phyloP scores from a whole-genome alignment of 2,329 filamentous ascomycete genomes.

The Colletotrichum lentis region DNA sequence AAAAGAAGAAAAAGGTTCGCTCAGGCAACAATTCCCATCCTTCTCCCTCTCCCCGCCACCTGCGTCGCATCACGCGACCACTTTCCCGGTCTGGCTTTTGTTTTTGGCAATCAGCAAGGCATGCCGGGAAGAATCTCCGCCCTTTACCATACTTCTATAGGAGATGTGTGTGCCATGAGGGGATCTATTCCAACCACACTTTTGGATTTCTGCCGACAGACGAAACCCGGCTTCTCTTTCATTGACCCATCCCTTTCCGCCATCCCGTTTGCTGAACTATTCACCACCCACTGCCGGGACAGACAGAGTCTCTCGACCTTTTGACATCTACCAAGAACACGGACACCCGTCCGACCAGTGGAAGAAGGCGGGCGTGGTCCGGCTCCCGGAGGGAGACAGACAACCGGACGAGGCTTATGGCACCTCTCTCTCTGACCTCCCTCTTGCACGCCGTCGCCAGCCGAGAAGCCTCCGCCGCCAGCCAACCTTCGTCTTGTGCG shows the following conservation, averaged over 20 bases:
- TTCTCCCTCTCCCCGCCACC: not conserved
- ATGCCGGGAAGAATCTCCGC: slow-evolving; percentile 2
- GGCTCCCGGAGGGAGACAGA: not conserved
- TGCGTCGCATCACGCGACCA: slow-evolving; percentile 1
- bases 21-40: not conserved
- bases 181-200: not conserved
- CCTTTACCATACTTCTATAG: not conserved
- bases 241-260: not conserved
- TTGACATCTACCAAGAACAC: not conserved
- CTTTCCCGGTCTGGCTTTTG: not conserved
- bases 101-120: too few relatives aligned
- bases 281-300: not conserved
- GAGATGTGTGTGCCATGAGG: not conserved
- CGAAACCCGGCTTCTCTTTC: not conserved
- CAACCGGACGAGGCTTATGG: not conserved
- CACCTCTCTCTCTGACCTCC: slow-evolving; percentile 2
- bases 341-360: not conserved
- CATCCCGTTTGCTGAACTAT: not conserved
- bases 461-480: slow-evolving; percentile 6
- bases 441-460: slow-evolving; percentile 11
- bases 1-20: not conserved
- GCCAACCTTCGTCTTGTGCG: slow-evolving; percentile 17
- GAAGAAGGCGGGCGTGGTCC: not conserved
- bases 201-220: not conserved
- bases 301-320: not conserved